phyloP scores from a whole-genome alignment of 441 rosid genomes.

The Kokia cookei region DNA sequence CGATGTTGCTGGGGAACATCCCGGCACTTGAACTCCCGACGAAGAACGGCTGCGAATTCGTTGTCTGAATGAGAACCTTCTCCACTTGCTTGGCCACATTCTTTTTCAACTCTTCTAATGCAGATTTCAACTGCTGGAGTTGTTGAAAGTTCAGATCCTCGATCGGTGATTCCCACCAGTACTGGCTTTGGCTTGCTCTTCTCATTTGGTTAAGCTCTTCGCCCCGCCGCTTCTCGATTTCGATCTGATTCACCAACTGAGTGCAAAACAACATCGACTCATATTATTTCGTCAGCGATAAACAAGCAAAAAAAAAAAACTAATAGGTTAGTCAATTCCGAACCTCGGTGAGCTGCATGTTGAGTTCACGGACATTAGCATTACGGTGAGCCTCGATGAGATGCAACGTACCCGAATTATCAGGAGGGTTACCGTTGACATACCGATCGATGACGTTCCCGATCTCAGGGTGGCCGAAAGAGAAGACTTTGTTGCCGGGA shows the following conservation, averaged over 20 bases:
- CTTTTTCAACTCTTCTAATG: conserved; percentile 26
- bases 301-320: not conserved
- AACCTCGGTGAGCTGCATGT: conserved; percentile 42
- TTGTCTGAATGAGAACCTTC: conserved; percentile 14
- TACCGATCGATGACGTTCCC: conserved; percentile 29
- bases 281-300: not conserved
- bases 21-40: conserved; percentile 5
- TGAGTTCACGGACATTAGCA: conserved; percentile 28
- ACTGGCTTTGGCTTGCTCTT: conserved; percentile 8
- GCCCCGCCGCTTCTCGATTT: conserved; percentile 24
- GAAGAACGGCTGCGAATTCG: conserved; percentile 13
- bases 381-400: conserved; percentile 35
- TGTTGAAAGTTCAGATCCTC: conserved; percentile 31
- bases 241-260: conserved; percentile 20
- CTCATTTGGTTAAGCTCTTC: conserved; percentile 32
- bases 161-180: conserved; percentile 47
- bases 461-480: conserved; percentile 54
- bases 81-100: conserved; percentile 29
- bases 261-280: not conserved
- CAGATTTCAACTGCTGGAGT: conserved; percentile 25
- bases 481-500: conserved; percentile 48
- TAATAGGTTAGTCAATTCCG: not conserved
- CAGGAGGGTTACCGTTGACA: conserved; percentile 16
- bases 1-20: not conserved
- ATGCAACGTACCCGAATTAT: conserved; percentile 22